phyloP scores from a whole-genome alignment of 2,329 filamentous ascomycete species.

The Pseudogymnoascus sp. region DNA sequence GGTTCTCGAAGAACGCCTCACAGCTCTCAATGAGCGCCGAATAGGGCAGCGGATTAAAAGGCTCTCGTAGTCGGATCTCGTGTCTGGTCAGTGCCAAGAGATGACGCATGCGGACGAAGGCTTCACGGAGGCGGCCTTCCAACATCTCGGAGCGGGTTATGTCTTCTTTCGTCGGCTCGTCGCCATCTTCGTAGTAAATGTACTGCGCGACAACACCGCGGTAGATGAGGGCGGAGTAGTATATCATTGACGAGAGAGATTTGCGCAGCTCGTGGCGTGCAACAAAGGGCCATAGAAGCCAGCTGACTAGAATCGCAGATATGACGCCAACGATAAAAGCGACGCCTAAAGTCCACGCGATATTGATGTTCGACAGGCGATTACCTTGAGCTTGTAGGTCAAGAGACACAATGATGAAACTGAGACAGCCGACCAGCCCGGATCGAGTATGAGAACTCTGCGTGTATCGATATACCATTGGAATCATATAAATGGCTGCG shows the following conservation, averaged over 20 bases:
- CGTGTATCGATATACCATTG: slow-evolving; percentile 50
- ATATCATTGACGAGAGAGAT: slow-evolving; percentile 48
- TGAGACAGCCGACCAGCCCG: slow-evolving; percentile 50
- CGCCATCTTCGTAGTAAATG: slow-evolving; percentile 49
- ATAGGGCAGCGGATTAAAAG: slow-evolving; percentile 50
- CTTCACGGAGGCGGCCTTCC: slow-evolving; percentile 52
- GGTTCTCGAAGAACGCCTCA: slow-evolving; percentile 52
- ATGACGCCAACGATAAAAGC: slow-evolving; percentile 48
- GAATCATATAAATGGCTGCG: slow-evolving; percentile 49
- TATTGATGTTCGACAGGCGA: slow-evolving; percentile 28
- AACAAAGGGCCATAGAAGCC: slow-evolving; percentile 55
- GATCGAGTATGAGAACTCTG: slow-evolving; percentile 50
- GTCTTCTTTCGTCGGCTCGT: slow-evolving; percentile 44
- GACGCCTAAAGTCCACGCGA: slow-evolving; percentile 41
- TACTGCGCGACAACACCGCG: slow-evolving; percentile 47
- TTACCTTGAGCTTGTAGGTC: slow-evolving; percentile 23
- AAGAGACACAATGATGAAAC: slow-evolving; percentile 48
- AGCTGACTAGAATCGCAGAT: slow-evolving; percentile 48
- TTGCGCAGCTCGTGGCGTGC: slow-evolving; percentile 51
- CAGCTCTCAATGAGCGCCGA: slow-evolving; percentile 47
- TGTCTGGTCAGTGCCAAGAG: slow-evolving; percentile 51
- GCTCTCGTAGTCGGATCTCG: slow-evolving; percentile 50
- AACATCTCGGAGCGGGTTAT: slow-evolving; percentile 48
- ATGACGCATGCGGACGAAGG: slow-evolving; percentile 50
- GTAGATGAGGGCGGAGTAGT: slow-evolving; percentile 51